Conservation (phyloP, 31 red algal genomes). For the Bonnemaisonia californica region DNA sequence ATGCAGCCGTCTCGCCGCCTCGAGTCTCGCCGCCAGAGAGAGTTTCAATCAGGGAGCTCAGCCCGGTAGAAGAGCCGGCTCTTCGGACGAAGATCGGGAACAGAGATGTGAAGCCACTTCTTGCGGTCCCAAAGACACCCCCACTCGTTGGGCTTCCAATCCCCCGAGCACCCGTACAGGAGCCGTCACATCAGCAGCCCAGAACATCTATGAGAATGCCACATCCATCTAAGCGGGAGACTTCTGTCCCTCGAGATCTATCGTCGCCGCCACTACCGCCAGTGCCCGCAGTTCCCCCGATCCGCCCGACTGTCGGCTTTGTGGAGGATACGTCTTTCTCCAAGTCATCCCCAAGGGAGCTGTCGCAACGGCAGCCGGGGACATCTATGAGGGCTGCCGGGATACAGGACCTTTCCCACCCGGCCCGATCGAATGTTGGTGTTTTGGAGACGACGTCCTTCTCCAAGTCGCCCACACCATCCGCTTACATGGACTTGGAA, state of each 20-base stretch:
- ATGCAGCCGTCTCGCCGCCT: neutral
- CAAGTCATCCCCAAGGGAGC: neutral
- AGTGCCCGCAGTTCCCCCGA: no score
- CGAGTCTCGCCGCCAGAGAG: neutral
- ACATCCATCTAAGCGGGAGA: neutral
- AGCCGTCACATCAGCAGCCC: neutral
- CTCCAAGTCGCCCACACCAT: neutral
- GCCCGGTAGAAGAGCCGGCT: neutral
- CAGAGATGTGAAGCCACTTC: slow-evolving; percentile 36
- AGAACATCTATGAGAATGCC: neutral
- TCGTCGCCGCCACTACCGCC: no score
- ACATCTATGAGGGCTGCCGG: no score
- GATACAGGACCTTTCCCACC: neutral
- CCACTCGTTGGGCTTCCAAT: slow-evolving; percentile 46
- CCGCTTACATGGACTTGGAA: neutral
- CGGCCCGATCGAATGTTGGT: neutral
- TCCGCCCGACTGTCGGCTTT: neutral
- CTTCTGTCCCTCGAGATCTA: no score
- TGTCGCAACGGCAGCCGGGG: neutral
- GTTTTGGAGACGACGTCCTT: neutral
- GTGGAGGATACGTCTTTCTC: no score
- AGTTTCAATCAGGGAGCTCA: neutral
- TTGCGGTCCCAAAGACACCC: slow-evolving; percentile 3
- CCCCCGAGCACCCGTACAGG: slow-evolving; percentile 16
- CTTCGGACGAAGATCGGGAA: slow-evolving; percentile 27